Conservation (phyloP, 2,329 filamentous ascomycete genomes). For the Coniella lustricola region DNA sequence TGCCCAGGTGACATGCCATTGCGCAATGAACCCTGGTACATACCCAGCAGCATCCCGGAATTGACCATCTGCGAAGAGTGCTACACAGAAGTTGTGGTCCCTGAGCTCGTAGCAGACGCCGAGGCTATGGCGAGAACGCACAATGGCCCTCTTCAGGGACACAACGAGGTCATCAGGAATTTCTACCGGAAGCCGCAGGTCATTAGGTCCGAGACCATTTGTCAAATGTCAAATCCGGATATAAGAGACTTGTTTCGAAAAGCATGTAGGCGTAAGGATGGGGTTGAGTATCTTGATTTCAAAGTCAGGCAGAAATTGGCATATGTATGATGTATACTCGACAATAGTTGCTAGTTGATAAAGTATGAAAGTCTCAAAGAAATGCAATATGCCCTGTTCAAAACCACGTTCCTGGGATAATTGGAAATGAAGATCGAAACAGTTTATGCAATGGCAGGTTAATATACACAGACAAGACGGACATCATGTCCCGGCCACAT, state of each 20-base stretch:
- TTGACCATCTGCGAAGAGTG: conserved; percentile 85
- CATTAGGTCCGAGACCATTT: conserved; percentile 46
- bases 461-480: no score
- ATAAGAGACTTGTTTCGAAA: conserved; percentile 70
- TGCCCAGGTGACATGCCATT: conserved; percentile 60
- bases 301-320: conserved; percentile 53
- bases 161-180: conserved; percentile 47
- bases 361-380: neutral
- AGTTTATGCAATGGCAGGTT: no score
- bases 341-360: neutral
- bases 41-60: conserved; percentile 65
- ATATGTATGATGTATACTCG: neutral
- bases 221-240: conserved; percentile 72
- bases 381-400: no score
- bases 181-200: conserved; percentile 57
- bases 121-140: conserved; percentile 26
- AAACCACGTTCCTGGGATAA: no score
- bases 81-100: conserved; percentile 72
- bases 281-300: conserved; percentile 49
- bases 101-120: conserved; percentile 45
- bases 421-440: no score
- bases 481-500: no score
- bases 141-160: neutral
- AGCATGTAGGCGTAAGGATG: conserved; percentile 59
- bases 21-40: conserved; percentile 65